These are phyloP conservation scores for Microglena sp. DNA, from an alignment of 139 green algal species.

Conservation along the genomic window DNA sequence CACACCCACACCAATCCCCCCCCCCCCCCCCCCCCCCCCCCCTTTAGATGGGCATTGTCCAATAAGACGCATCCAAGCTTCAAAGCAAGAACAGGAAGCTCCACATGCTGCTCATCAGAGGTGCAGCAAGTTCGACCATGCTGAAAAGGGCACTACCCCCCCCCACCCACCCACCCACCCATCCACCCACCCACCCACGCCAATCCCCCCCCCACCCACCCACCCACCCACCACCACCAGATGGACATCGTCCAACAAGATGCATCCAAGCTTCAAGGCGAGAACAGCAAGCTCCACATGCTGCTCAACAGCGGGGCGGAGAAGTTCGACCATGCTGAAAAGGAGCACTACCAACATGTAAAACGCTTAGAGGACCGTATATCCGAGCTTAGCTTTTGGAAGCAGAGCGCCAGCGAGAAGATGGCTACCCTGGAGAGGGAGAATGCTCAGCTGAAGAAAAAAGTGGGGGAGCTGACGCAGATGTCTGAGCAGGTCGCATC, in stretches of 20 bases:
- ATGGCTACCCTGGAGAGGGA: slow-evolving; percentile 41
- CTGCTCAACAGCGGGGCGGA: slow-evolving; percentile 35
- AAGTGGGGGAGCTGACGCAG: slow-evolving; percentile 35
- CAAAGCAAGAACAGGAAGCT: slow-evolving; percentile 10
- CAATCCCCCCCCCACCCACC: too few species aligned
- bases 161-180: too few species aligned
- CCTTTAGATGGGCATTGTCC: background rate
- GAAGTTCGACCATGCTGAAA: slow-evolving; percentile 22
- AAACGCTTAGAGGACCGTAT: slow-evolving; percentile 39
- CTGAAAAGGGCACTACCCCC: too few species aligned
- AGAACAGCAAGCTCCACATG: slow-evolving; percentile 10
- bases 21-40: too few species aligned
- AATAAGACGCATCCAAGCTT: background rate
- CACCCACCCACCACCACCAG: too few species aligned
- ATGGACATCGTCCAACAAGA: background rate
- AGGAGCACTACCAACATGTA: slow-evolving; percentile 28
- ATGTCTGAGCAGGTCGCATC: slow-evolving; percentile 29
- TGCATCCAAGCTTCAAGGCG: background rate
- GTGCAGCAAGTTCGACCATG: slow-evolving; percentile 36
- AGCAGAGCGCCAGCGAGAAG: slow-evolving; percentile 29
- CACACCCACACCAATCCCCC: too few species aligned
- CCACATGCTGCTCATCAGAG: slow-evolving; percentile 8
- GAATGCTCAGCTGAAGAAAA: slow-evolving; percentile 34
- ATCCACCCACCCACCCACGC: too few species aligned
- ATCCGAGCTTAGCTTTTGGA: slow-evolving; percentile 46